Evolutionary conservation across 176 grass and related monocot species (phyloP).

Genomic region (Chrysopogon serrulatus): DNA sequence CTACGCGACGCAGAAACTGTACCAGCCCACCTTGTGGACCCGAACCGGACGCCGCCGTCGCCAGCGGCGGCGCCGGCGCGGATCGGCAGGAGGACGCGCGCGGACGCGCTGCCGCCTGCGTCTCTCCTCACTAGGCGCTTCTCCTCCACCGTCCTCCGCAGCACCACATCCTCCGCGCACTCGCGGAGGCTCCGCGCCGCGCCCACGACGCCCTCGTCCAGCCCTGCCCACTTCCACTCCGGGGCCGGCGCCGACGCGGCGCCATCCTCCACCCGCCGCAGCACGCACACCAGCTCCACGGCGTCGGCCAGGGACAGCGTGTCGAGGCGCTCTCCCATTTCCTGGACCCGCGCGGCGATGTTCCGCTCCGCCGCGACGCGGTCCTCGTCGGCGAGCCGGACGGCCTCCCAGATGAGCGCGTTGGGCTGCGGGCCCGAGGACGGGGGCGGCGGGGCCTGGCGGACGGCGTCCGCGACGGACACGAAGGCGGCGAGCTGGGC

Average conservation of each 20-base stretch:
- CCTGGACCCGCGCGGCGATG: constrained; percentile 45
- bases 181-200: constrained; percentile 31
- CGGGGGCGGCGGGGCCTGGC: constrained; percentile 26
- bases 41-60: constrained; percentile 28
- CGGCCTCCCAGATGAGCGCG: constrained; percentile 47
- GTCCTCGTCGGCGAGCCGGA: constrained; percentile 65
- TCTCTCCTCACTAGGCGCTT: constrained; percentile 41
- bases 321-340: constrained; percentile 56
- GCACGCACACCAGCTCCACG: constrained; percentile 61
- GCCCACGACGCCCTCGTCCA: constrained; percentile 45
- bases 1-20: neutral
- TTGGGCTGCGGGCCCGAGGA: constrained; percentile 16
- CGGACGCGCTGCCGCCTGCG: constrained; percentile 34
- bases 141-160: constrained; percentile 43
- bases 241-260: constrained; percentile 13
- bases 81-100: constrained; percentile 7
- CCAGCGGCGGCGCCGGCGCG: neutral
- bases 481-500: constrained; percentile 45
- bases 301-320: constrained; percentile 63
- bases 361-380: constrained; percentile 36
- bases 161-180: constrained; percentile 39
- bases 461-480: constrained; percentile 45
- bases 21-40: constrained; percentile 51
- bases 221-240: constrained; percentile 65
- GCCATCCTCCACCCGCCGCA: constrained; percentile 47